Base-by-base conservation (phyloP, 495 filamentous ascomycete genomes). In the Articulospora tetracladia region DNA sequence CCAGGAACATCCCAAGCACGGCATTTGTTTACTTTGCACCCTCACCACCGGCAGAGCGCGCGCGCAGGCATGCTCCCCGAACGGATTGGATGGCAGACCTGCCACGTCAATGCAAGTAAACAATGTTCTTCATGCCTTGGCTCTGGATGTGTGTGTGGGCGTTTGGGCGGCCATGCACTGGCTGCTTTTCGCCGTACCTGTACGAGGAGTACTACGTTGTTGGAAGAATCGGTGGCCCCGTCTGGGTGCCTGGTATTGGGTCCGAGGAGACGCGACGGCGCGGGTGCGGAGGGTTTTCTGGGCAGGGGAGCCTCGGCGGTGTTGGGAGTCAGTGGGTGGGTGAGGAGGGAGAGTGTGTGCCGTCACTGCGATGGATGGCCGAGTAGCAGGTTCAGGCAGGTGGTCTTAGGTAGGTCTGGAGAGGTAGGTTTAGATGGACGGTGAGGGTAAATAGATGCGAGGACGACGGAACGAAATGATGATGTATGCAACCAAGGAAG, bases 31-130 rank as follows among this genome's bases (percentile, higher is more conserved):
- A 32, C 13, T 13, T 6, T 13, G 13, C 6, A 13, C 30, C 10
- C n/a, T 17, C 39, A 44, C 17, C 10, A 7, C 15, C 39, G 17
- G 17, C 17, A 44, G 3, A 7, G 8, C n/a, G 39, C 3, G 3
- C 39, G 26, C 7, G 19, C 57, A 50, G 39, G 26, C 34, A 58
- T 11, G 25, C 25, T 25, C 47, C n/a, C 28, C 47, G 47, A 30
- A n/a, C n/a, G n/a, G n/a, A n/a, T n/a, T 41, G 11, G 59, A 25
- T 12, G 11, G 22, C 11, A 23, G 53, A 54, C 19, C 44, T 63
- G 64, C 60, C 60, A 63, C 60, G 64, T 66, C 64, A 66, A 66
- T 66, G 64, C 64, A 51, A 57, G 64, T 54, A 66, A 66, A 63
- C 57, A 66, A 63, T 58, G 57, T 66, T 66, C n/a, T n/a, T n/a